Evolutionary conservation across 306 rosid species (phyloP), one percentile per base, ranked within the genome.

Genomic region (Ormosia semicastrata): DNA sequence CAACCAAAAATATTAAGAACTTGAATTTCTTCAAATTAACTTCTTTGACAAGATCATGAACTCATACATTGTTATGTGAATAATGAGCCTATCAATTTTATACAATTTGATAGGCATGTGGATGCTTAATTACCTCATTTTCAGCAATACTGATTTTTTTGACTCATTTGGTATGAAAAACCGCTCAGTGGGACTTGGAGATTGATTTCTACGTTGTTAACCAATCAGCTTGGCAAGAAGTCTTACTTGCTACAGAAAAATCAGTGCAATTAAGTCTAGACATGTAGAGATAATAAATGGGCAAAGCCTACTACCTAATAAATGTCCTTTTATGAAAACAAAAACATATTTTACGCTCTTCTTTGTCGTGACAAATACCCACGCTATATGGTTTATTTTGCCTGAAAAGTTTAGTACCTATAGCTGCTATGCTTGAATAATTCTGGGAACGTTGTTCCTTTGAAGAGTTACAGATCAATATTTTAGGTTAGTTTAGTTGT

Each of bases 371-470:
- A 40, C 54, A 81, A 70, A 73, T 24, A 24, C 24, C 71, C 66
- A 43, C 81, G 40, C 75, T 6, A 65, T 7, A 65, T 6, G 54
- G 29, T 85, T 82, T 69, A 59, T 50, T 79, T 81, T 87, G 90
- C 81, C 81, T 66, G 43, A 60, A 17, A 80, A 84, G 68, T 82
- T 32, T 34, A 6, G 79, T 43, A 64, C 83, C 83, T 53, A 39
- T 63, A 62, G 64, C 86, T 68, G 57, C 75, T 50, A 49, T 63
- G 64, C 43, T 73, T 73, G 81, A 85, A 75, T 66, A 64, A 78
- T 83, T 86, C 30, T 56, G 78, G 89, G 88, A 66, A 54, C 65
- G 14, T 57, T 87, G 95, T 86, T 84, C 87, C 90, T 82, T 73
- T 77, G 8, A n/a, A 54, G 83, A 60, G 87, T 62, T 60, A 77